A percentile compares a stretch with the other conserved stretches of the same genome.
These are phyloP conservation scores for Neofusicoccum sp. DNA, from an alignment of 2,329 filamentous ascomycete species.

Conservation along the genomic window DNA sequence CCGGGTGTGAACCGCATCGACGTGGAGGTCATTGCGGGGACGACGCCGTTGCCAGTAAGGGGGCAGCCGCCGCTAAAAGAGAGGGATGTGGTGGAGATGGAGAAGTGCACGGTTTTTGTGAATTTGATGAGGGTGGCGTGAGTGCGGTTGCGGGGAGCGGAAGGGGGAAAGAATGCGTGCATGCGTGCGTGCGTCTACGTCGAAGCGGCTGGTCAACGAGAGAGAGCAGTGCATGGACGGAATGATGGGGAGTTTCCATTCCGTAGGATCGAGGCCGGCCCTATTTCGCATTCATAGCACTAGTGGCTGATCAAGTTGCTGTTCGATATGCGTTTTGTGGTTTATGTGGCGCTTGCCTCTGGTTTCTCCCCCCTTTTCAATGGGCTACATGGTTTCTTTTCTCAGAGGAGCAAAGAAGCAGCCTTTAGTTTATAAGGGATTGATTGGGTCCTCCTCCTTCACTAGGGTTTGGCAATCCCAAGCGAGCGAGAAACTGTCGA, in stretches of 20 bases:
- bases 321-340: not conserved
- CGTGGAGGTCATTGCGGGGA: constrained; percentile 71
- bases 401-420: too few relatives aligned
- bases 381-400: not conserved
- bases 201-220: too few relatives aligned
- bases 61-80: constrained; percentile 24
- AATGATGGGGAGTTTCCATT: too few relatives aligned
- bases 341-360: not conserved
- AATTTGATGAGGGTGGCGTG: constrained; percentile 56
- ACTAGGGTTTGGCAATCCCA: too few relatives aligned
- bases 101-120: constrained; percentile 73
- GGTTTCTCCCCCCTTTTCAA: not conserved
- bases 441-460: too few relatives aligned
- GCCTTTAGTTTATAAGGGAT: too few relatives aligned
- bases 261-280: too few relatives aligned
- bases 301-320: not conserved
- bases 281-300: not conserved
- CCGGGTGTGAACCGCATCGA: constrained; percentile 76
- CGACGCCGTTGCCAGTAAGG: constrained; percentile 47
- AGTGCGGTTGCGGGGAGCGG: not conserved
- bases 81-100: constrained; percentile 65
- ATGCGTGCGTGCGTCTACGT: not conserved
- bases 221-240: too few relatives aligned
- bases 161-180: not conserved
- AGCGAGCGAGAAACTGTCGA: not conserved